Evolutionary conservation across 208 protist genomes (phyloP).

Genomic region (Crithidia bombi): DNA sequence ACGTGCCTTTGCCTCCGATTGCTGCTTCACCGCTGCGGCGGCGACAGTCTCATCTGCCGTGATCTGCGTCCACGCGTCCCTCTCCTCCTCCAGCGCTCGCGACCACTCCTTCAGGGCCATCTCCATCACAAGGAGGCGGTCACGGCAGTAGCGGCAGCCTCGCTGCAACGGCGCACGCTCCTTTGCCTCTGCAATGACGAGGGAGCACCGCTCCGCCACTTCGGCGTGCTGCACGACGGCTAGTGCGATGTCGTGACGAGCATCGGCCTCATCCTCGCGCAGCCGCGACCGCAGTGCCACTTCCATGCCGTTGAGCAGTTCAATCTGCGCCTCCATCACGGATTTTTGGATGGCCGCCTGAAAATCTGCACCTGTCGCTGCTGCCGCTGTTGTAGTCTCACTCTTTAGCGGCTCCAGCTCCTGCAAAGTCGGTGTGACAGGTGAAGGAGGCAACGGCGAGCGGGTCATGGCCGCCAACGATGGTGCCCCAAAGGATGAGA

Average conservation of each 20-base stretch:
- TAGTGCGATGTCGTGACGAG: background rate
- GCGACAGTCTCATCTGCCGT: background rate
- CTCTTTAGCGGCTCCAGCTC: background rate
- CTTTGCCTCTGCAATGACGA: background rate
- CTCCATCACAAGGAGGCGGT: conserved; percentile 18
- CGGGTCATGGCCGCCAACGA: background rate
- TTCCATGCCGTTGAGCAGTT: conserved; percentile 15
- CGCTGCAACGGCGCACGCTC: conserved; percentile 1
- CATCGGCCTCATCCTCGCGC: background rate
- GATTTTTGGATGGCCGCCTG: background rate
- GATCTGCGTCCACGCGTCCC: background rate
- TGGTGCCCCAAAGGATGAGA: background rate
- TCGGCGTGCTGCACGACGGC: background rate
- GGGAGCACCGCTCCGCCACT: background rate
- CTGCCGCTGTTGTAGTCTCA: background rate
- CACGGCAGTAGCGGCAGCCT: background rate
- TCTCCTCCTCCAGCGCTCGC: background rate
- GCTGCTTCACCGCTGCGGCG: background rate
- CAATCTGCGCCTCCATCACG: conserved; percentile 7
- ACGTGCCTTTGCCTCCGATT: background rate
- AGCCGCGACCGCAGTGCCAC: background rate
- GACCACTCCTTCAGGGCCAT: conserved; percentile 8
- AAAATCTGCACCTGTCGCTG: background rate
- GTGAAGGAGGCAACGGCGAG: background rate
- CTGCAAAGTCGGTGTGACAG: background rate